Conservation (phyloP, 257 asterid species). For the Solanum rostratum region DNA sequence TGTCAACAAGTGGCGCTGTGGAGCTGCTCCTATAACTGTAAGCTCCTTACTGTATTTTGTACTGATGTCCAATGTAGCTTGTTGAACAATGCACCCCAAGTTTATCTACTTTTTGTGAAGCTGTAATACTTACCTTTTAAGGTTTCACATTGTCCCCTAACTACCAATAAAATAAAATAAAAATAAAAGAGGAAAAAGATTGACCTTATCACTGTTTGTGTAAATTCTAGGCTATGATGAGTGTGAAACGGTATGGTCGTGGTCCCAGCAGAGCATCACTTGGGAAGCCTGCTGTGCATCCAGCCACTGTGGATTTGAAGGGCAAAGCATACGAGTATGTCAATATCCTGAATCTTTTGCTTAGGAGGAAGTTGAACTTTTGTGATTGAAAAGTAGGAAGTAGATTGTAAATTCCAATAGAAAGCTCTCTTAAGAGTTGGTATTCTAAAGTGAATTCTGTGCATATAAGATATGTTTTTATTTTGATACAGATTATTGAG, state of each 20-base stretch:
- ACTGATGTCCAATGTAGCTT: not conserved
- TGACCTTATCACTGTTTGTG: not conserved
- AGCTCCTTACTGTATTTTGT: slow-evolving; percentile 4
- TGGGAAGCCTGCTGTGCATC: slow-evolving; percentile 89
- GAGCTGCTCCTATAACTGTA: slow-evolving; percentile 95
- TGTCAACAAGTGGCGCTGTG: slow-evolving; percentile 89
- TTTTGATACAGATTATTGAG: slow-evolving; percentile 49
- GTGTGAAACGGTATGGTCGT: slow-evolving; percentile 75
- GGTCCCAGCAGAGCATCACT: slow-evolving; percentile 53
- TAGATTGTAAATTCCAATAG: not conserved
- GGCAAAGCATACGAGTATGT: slow-evolving; percentile 88
- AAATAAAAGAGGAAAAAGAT: not conserved
- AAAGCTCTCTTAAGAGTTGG: not conserved
- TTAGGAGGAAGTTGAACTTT: not conserved
- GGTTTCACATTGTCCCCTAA: not conserved
- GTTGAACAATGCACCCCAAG: not conserved
- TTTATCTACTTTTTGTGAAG: not conserved
- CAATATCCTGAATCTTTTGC: not conserved
- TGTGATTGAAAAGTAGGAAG: not conserved
- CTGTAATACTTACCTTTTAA: not conserved
- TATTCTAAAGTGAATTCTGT: not conserved
- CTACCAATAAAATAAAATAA: not conserved
- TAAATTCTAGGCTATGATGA: slow-evolving; percentile 76
- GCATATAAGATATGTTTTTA: not conserved
- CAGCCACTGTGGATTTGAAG: slow-evolving; percentile 87